phyloP scores from a whole-genome alignment of 345 rosid species.

The Aquilaria yunnanensis region DNA sequence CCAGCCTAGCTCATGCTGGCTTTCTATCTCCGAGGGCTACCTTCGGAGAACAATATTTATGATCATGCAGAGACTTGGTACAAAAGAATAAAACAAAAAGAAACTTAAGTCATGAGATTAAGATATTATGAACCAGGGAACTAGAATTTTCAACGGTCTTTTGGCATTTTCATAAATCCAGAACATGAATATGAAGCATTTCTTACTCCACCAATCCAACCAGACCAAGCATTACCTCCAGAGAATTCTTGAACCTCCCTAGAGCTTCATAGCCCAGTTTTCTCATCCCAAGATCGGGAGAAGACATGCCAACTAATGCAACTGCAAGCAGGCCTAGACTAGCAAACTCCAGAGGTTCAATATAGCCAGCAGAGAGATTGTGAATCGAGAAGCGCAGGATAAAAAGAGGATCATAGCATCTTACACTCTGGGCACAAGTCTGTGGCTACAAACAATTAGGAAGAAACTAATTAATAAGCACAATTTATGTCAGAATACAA shows the following conservation, averaged over 20 bases:
- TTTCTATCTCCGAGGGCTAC: too few species aligned
- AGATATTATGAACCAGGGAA: too few species aligned
- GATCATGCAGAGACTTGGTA: too few species aligned
- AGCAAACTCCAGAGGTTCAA: conserved; percentile 82
- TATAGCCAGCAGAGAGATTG: conserved; percentile 45
- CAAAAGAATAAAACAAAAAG: too few species aligned
- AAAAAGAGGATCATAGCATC: conserved; percentile 78
- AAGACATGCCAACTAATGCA: conserved; percentile 77
- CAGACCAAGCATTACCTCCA: conserved; percentile 54
- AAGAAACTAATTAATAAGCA: conserved; percentile 1
- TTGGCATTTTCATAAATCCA: too few species aligned
- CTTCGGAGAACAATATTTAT: too few species aligned
- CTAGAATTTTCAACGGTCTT: too few species aligned
- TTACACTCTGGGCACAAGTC: conserved; percentile 23
- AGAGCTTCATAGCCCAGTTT: conserved; percentile 77
- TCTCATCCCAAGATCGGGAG: conserved; percentile 73
- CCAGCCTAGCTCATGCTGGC: too few species aligned
- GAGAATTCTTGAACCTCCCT: conserved; percentile 46
- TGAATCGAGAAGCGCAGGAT: conserved; percentile 64
- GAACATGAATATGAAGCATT: too few species aligned
- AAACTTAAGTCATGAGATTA: too few species aligned
- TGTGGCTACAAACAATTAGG: conserved; percentile 29
- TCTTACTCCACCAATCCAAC: too few species aligned
- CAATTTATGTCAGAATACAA: background rate
- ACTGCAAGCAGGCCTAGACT: conserved; percentile 87